These are phyloP conservation scores for Phytophthora chlamydospora DNA, from an alignment of 352 stramenopile genomes.

Conservation along the genomic window DNA sequence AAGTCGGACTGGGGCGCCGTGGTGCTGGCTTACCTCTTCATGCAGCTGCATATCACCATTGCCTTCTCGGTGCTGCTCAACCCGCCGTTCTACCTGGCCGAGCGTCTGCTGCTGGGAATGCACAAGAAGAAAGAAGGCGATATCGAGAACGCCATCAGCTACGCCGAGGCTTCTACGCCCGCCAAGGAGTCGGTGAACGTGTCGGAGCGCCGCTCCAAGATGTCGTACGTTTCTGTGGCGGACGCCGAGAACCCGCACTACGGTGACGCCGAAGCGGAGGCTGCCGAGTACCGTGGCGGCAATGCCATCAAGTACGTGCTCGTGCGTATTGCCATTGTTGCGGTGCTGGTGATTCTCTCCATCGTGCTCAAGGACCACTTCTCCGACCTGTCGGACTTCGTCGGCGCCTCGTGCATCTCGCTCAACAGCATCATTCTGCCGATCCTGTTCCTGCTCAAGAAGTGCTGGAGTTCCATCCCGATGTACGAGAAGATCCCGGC, in stretches of 20 bases:
- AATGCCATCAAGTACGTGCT: conserved; percentile 47
- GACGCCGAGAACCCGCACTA: conserved; percentile 30
- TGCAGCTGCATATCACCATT: conserved; percentile 49
- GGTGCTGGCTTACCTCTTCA: conserved; percentile 53
- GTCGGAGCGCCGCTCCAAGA: conserved; percentile 24
- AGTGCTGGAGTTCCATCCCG: conserved; percentile 25
- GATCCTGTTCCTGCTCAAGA: conserved; percentile 31
- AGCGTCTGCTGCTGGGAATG: conserved; percentile 42
- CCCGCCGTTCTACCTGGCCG: conserved; percentile 58
- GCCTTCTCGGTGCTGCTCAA: conserved; percentile 66
- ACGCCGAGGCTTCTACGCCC: conserved; percentile 26
- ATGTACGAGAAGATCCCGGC: conserved; percentile 25
- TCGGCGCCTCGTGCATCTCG: conserved; percentile 48
- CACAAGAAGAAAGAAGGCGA: conserved; percentile 48
- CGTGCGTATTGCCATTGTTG: conserved; percentile 40
- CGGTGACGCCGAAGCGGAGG: conserved; percentile 24
- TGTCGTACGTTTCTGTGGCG: conserved; percentile 27
- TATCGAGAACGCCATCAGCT: conserved; percentile 36
- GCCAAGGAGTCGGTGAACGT: conserved; percentile 20
- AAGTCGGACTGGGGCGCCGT: conserved; percentile 33
- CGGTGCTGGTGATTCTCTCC: conserved; percentile 43
- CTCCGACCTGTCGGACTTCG: conserved; percentile 47
- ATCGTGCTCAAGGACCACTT: conserved; percentile 51
- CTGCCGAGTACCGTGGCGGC: conserved; percentile 35
- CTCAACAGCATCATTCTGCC: conserved; percentile 51